Evolutionary conservation across 2,329 filamentous ascomycete species (phyloP).

Genomic region (Endoconidiophora polonica): DNA sequence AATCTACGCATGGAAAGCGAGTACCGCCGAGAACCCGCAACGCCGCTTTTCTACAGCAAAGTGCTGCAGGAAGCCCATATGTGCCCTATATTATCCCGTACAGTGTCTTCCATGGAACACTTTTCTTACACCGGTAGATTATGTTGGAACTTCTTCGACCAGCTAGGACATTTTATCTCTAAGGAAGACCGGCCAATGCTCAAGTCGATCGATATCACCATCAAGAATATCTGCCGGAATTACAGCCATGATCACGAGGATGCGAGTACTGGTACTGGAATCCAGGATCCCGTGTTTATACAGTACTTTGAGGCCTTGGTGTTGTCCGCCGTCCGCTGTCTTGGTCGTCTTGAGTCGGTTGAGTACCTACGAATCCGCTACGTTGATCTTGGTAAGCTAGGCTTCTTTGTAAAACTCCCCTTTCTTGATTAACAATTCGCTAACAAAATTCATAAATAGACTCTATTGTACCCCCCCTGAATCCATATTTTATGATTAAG

Average conservation of each 20-base stretch:
- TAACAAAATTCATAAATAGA: constrained; percentile 26
- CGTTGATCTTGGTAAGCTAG: constrained; percentile 46
- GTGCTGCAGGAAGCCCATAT: constrained; percentile 44
- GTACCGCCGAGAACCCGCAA: constrained; percentile 46
- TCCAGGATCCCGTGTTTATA: constrained; percentile 58
- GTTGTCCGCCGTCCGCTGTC: constrained; percentile 41
- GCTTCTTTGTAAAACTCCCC: neutral
- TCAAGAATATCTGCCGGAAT: constrained; percentile 54
- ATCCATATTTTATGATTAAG: constrained; percentile 53
- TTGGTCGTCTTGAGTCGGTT: constrained; percentile 42
- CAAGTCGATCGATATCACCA: constrained; percentile 51
- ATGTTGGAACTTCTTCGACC: constrained; percentile 51
- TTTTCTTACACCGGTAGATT: constrained; percentile 57
- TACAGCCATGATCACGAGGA: constrained; percentile 21
- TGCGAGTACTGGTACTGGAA: constrained; percentile 49
- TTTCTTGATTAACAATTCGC: neutral
- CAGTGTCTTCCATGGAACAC: constrained; percentile 46
- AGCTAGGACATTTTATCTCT: constrained; percentile 23
- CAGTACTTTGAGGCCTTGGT: constrained; percentile 53
- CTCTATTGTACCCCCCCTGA: constrained; percentile 51
- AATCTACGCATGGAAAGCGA: constrained; percentile 57
- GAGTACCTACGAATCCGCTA: constrained; percentile 55
- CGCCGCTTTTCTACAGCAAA: constrained; percentile 44
- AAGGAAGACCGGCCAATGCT: neutral
- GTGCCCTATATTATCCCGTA: constrained; percentile 44